Conservation (phyloP, 768 basidiomycete genomes). For the Daedaleopsis sinensis region DNA sequence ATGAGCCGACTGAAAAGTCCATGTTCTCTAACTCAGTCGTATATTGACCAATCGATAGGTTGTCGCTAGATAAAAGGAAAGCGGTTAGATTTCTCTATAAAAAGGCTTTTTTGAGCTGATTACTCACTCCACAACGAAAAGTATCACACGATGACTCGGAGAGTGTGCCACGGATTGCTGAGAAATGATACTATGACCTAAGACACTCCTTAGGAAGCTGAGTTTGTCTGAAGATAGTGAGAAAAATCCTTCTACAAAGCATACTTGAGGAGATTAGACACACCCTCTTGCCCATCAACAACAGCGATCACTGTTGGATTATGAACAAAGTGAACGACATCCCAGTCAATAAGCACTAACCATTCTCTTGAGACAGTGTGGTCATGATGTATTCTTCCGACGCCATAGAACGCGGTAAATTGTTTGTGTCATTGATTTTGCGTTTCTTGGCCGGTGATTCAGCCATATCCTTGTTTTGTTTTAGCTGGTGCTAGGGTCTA, state of each 20-base stretch:
- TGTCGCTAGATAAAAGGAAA: constrained; percentile 7
- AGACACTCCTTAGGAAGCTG: constrained; percentile 5
- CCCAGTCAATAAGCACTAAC: not conserved
- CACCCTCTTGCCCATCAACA: constrained; percentile 12
- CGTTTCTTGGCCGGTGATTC: constrained; percentile 3
- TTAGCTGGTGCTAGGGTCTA: too few species aligned
- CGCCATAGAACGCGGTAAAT: not conserved
- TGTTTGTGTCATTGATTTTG: not conserved
- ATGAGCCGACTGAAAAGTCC: constrained; percentile 30
- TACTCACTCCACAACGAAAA: constrained; percentile 22
- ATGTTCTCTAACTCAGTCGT: constrained; percentile 31
- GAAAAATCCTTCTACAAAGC: not conserved
- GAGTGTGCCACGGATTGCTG: constrained; percentile 9
- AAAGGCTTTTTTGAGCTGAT: not conserved
- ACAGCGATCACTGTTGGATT: constrained; percentile 8
- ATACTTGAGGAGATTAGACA: not conserved
- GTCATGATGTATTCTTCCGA: not conserved
- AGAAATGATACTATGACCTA: constrained; percentile 3
- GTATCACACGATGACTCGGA: constrained; percentile 5
- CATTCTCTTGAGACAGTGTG: constrained; percentile 5
- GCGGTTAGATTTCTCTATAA: not conserved
- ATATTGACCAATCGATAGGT: constrained; percentile 19
- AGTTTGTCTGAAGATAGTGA: constrained; percentile 8
- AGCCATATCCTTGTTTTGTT: not conserved
- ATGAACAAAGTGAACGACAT: not conserved